phyloP scores from a whole-genome alignment of 768 basidiomycete species.

The Amanita muscaria region DNA sequence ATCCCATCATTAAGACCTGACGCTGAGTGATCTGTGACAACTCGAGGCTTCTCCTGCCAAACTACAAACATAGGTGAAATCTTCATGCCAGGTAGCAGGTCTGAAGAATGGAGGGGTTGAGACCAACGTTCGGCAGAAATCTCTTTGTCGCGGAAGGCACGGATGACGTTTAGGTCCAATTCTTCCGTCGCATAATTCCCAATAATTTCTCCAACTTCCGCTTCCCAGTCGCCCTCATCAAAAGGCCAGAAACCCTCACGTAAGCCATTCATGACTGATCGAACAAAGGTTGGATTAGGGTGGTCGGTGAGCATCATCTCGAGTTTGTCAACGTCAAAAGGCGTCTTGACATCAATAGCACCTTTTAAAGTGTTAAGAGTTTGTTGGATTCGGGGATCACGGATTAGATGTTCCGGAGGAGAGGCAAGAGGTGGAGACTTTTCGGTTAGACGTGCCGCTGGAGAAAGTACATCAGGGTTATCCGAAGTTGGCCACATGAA shows the following conservation, averaged over 20 bases:
- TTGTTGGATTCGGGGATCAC: constrained; percentile 10
- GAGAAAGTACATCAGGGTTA: constrained; percentile 6
- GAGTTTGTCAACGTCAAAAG: constrained; percentile 19
- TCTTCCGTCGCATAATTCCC: too few species aligned
- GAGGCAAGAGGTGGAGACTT: constrained; percentile 14
- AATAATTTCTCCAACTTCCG: too few species aligned
- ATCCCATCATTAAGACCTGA: too few species aligned
- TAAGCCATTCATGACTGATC: constrained; percentile 17
- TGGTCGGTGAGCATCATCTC: too few species aligned
- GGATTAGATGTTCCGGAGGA: constrained; percentile 12
- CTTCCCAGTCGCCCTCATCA: constrained; percentile 16
- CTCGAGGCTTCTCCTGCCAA: constrained; percentile 19
- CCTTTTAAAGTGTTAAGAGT: constrained; percentile 9
- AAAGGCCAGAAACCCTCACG: constrained; percentile 26
- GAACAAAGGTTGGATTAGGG: constrained; percentile 23
- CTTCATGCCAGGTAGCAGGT: constrained; percentile 20
- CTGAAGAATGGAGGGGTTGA: too few species aligned
- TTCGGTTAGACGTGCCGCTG: constrained; percentile 11
- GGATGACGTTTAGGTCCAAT: too few species aligned
- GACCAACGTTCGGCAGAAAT: constrained; percentile 15
- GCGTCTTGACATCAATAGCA: constrained; percentile 19
- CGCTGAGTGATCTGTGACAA: constrained; percentile 23
- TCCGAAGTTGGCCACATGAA: constrained; percentile 8
- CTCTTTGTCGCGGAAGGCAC: too few species aligned
- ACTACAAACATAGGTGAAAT: constrained; percentile 20